These are phyloP conservation scores for Termitomyces sp. DNA, from an alignment of 768 basidiomycete genomes.

Conservation along the genomic window DNA sequence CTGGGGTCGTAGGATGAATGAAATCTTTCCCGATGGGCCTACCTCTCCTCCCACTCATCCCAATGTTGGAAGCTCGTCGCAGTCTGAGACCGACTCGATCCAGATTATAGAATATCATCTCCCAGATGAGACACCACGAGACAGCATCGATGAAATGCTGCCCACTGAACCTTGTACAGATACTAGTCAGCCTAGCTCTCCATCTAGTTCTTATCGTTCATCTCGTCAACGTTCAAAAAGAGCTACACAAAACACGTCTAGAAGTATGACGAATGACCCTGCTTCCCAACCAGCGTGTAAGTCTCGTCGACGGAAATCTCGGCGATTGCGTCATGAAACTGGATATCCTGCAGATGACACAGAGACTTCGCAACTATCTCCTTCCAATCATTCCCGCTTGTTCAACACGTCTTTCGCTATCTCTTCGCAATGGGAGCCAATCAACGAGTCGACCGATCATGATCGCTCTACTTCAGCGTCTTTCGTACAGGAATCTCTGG, in stretches of 20 bases:
- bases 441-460: not conserved
- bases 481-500: not conserved
- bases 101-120: not conserved
- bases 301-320: not conserved
- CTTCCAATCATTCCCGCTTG: not conserved
- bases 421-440: not conserved
- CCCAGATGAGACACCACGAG: not conserved
- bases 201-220: not conserved
- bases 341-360: not conserved
- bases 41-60: not conserved
- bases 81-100: not conserved
- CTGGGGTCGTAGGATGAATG: not conserved
- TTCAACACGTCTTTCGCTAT: not conserved
- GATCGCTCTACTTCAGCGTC: not conserved
- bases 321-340: not conserved
- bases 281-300: not conserved
- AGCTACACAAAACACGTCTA: not conserved
- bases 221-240: not conserved
- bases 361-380: not conserved
- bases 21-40: not conserved
- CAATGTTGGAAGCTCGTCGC: not conserved
- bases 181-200: not conserved
- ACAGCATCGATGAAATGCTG: not conserved
- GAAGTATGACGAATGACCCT: not conserved
- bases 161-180: not conserved